Evolutionary conservation across 2,329 filamentous ascomycete genomes (phyloP), one percentile per base, ranked within the genome.

Genomic region (Plenodomus biglobosus): DNA sequence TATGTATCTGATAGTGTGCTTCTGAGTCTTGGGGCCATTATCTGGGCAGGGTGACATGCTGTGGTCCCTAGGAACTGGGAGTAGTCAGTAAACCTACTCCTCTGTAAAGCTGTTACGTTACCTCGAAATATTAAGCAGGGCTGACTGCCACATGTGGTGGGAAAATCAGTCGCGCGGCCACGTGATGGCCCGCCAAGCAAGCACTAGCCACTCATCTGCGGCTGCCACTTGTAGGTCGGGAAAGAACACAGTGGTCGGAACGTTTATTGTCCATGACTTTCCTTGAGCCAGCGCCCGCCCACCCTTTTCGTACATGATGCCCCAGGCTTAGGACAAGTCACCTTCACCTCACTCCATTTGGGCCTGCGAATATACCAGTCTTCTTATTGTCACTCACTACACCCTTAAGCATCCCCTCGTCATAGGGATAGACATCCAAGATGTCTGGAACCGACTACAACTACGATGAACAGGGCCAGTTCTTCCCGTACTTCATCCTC

Each of bases 401-500:
- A 39, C 43, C n/a, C n/a, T n/a, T 43, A 48, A 53, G 36, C 42
- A 52, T 47, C 50, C 38, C 47, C 46, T 46, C 44, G 46, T 52
- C 55, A 17, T 51, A 51, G 51, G 53, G 56, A 61, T 61, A 55
- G 35, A 44, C 54, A 43, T 46, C 55, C 66, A 61, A 57, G 40
- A 71, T 70, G 68, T 71, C 69, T 42, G 66, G 68, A 24, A 90
- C 88, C 68, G 92, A 97, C 75, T 99, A 99, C 81, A 95, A 89
- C 67, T 99, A 99, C 78, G 94, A 99, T 82, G 89, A 96, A 71
- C 85, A 94, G 84, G 92, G 91, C 65, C 90, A 96, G 83, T 96
- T 96, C 80, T 99, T 96, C 80, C 94, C 95, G 61, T 96, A 95
- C 83, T 99, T 99, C 80, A 87, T 97, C 76, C 85, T 96, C 70